Evolutionary conservation across 371 early-diverging fungal species (phyloP).

Genomic region (Lichtheimia hyalospora): DNA sequence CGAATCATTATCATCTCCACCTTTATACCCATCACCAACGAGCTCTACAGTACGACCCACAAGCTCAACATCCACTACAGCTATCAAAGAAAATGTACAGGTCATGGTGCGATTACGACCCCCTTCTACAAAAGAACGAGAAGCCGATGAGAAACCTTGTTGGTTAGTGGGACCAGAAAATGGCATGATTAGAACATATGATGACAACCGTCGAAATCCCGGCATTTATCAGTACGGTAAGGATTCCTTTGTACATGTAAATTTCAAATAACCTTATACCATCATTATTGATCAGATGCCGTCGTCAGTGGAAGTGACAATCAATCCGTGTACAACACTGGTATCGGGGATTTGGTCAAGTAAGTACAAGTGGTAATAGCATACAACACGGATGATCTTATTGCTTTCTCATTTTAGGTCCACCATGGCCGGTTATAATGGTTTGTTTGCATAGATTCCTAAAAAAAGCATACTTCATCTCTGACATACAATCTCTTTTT

Average conservation of each 20-base stretch:
- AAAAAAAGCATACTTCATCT: not conserved
- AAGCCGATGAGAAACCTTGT: not conserved
- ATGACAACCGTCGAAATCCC: not conserved
- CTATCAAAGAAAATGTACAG: slow-evolving; percentile 33
- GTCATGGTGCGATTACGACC: slow-evolving; percentile 47
- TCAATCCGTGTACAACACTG: slow-evolving; percentile 10
- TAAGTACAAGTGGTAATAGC: slow-evolving; percentile 8
- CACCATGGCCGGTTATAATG: slow-evolving; percentile 21
- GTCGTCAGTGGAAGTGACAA: slow-evolving; percentile 13
- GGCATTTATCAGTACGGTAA: slow-evolving; percentile 10
- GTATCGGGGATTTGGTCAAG: slow-evolving; percentile 27
- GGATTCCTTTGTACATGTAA: not conserved
- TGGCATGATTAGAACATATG: slow-evolving; percentile 7
- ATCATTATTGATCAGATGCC: slow-evolving; percentile 1
- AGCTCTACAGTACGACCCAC: slow-evolving; percentile 1
- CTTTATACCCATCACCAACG: slow-evolving; percentile 7
- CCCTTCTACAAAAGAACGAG: slow-evolving; percentile 13
- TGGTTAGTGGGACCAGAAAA: slow-evolving; percentile 3
- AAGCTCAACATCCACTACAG: slow-evolving; percentile 1
- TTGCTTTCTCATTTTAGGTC: slow-evolving; percentile 1
- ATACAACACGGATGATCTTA: not conserved
- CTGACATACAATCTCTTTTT: not conserved
- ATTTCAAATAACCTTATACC: not conserved
- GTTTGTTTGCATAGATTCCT: slow-evolving; percentile 4
- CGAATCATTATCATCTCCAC: slow-evolving; percentile 1